Evolutionary conservation across 768 basidiomycete species (phyloP).

Genomic region (Serendipita sp.): DNA sequence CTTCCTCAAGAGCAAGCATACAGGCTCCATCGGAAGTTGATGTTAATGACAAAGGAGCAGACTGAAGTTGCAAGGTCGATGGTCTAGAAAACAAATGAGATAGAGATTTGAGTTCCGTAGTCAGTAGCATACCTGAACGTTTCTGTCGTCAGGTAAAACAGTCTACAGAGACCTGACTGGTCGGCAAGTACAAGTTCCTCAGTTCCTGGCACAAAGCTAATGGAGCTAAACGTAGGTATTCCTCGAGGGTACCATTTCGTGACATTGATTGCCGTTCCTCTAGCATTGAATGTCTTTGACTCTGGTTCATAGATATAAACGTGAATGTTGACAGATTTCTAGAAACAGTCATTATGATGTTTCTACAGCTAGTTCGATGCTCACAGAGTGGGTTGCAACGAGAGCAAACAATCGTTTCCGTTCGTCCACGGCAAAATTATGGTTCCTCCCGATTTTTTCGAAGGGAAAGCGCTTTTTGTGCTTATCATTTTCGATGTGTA

Average conservation of each 20-base stretch:
- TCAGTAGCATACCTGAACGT: background rate
- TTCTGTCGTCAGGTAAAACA: background rate
- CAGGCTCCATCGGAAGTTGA: slow-evolving; percentile 34
- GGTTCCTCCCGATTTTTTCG: background rate
- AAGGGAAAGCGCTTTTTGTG: background rate
- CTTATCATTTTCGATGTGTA: background rate
- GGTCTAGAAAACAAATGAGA: background rate
- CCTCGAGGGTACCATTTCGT: background rate
- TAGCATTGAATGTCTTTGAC: background rate
- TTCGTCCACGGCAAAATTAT: background rate
- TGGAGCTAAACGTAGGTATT: background rate
- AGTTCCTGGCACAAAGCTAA: background rate
- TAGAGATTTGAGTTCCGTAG: background rate
- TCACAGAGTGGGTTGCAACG: background rate
- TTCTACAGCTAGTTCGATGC: background rate
- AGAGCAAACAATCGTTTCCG: background rate
- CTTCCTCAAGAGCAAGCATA: slow-evolving; percentile 22
- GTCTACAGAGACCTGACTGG: background rate
- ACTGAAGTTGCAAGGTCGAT: background rate
- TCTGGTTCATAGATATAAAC: background rate
- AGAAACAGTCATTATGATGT: background rate
- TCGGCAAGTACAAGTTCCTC: background rate
- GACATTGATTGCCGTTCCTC: background rate
- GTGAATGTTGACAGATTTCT: background rate
- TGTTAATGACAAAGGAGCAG: slow-evolving; percentile 20